Evolutionary conservation across 495 filamentous ascomycete species (phyloP).

Genomic region (Durotheca rogersii): DNA sequence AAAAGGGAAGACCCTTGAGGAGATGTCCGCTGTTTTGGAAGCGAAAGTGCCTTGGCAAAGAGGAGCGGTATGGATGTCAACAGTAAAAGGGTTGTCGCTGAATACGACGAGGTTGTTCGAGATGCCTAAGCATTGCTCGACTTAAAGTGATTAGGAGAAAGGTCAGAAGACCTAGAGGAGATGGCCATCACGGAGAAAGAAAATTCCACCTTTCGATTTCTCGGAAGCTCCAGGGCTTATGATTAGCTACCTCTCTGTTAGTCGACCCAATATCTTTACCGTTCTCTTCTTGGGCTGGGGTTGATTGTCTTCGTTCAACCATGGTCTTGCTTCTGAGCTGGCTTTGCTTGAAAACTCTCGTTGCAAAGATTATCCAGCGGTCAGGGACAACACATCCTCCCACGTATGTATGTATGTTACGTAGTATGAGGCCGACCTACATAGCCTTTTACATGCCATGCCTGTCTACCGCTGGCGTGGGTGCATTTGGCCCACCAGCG

Average conservation of each 20-base stretch:
- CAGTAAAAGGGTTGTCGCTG: conserved; percentile 1
- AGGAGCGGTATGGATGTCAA: conserved; percentile 10
- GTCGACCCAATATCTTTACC: no score
- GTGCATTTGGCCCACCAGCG: background rate
- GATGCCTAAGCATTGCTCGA: background rate
- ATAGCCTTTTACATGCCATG: conserved; percentile 1
- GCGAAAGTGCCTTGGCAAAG: conserved; percentile 19
- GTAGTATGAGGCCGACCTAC: background rate
- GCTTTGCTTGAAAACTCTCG: no score
- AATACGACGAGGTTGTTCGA: background rate
- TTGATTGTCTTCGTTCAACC: no score
- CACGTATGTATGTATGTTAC: no score
- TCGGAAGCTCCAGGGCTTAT: no score
- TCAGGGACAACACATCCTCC: no score
- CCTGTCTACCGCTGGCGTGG: background rate
- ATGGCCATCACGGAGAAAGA: no score
- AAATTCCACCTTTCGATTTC: no score
- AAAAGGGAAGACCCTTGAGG: conserved; percentile 20
- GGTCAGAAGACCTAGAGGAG: background rate
- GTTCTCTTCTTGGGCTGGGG: no score
- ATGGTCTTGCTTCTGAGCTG: no score
- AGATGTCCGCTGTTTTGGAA: conserved; percentile 26
- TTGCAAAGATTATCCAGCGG: no score
- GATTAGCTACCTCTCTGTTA: no score
- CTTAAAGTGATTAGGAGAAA: background rate